Percentiles rank a stretch among this genome's conserved stretches.
phyloP scores from a whole-genome alignment of 1,139 yeast species.

The Candida pseudoviswanathii region DNA sequence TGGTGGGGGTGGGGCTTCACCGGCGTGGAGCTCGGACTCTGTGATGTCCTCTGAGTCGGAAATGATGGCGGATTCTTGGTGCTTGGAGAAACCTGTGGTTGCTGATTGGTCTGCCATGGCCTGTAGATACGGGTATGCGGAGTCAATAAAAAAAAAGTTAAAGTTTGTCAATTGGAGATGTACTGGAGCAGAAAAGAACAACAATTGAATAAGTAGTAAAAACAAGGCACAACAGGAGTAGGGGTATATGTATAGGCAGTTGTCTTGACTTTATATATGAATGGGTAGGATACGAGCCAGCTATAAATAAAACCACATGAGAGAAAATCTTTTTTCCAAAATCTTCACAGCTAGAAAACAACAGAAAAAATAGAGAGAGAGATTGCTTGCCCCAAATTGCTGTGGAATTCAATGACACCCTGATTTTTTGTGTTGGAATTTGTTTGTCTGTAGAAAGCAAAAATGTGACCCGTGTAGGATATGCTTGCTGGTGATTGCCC shows the following conservation, averaged over 20 bases:
- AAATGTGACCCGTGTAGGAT: background rate
- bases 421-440: background rate
- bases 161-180: background rate
- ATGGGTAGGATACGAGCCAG: too few species aligned
- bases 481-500: too few species aligned
- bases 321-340: background rate
- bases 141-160: background rate
- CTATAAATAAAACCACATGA: background rate
- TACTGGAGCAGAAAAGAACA: background rate
- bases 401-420: slow-evolving; percentile 2
- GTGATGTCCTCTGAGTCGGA: slow-evolving; percentile 32
- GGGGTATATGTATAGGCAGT: too few species aligned
- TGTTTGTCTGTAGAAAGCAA: background rate
- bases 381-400: background rate
- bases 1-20: slow-evolving; percentile 20
- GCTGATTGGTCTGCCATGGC: slow-evolving; percentile 2
- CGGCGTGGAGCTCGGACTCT: slow-evolving; percentile 13
- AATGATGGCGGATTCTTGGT: slow-evolving; percentile 38
- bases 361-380: background rate
- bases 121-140: background rate
- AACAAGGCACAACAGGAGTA: too few species aligned
- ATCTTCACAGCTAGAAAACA: too few species aligned
- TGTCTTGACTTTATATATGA: too few species aligned
- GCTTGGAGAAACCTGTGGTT: slow-evolving; percentile 15
- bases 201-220: background rate